These are phyloP conservation scores for Thermothielavioides terrestris DNA, from an alignment of 495 filamentous ascomycete species.

Conservation along the genomic window DNA sequence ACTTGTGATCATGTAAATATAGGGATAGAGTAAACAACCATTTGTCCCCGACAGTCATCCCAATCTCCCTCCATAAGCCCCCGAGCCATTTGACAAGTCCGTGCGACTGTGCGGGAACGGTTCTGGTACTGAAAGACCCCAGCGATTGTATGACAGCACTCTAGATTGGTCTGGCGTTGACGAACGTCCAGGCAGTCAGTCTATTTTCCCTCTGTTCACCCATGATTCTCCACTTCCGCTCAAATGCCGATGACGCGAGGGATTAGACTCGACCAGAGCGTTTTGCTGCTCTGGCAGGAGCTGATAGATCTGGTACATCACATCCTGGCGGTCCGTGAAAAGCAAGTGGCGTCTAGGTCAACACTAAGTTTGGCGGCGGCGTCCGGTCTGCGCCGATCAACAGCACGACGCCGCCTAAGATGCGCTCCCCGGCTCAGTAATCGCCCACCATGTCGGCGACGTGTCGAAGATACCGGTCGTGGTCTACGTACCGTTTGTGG, in stretches of 20 bases:
- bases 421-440: conserved; percentile 29
- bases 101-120: too few relatives aligned
- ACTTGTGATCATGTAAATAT: too few relatives aligned
- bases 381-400: conserved; percentile 19
- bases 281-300: conserved; percentile 18
- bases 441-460: conserved; percentile 26
- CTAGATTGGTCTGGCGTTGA: too few relatives aligned
- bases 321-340: conserved; percentile 8
- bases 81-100: too few relatives aligned
- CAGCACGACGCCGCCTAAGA: conserved; percentile 26
- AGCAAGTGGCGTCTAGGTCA: conserved; percentile 9
- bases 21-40: too few relatives aligned
- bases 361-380: background rate
- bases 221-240: background rate
- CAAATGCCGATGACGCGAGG: too few relatives aligned
- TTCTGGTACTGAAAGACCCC: too few relatives aligned
- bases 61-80: too few relatives aligned
- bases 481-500: conserved; percentile 17
- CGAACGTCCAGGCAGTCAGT: too few relatives aligned
- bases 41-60: too few relatives aligned
- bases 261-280: conserved; percentile 17
- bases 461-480: conserved; percentile 21
- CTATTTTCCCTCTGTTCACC: background rate
- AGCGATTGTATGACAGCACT: too few relatives aligned
- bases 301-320: conserved; percentile 13